Conservation (phyloP, 2,329 filamentous ascomycete species). For the Claviceps sp. region DNA sequence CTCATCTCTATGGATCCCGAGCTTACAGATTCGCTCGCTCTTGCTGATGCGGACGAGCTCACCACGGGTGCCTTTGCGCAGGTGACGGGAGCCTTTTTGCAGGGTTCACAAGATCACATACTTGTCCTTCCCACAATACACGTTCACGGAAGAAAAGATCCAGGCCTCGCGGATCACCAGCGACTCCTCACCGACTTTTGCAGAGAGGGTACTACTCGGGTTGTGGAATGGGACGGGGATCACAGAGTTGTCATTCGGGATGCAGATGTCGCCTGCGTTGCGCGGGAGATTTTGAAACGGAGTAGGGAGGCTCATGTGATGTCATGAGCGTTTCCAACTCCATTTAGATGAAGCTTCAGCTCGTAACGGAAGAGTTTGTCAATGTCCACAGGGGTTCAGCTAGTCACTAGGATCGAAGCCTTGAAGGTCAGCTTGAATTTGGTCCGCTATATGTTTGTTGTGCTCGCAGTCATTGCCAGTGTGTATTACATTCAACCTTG, state of each 20-base stretch:
- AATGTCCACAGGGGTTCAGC: no score
- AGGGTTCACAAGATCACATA: background rate
- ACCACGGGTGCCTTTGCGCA: background rate
- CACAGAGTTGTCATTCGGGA: background rate
- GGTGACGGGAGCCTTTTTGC: background rate
- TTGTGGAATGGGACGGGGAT: background rate
- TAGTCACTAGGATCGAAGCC: no score
- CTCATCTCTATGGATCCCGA: conserved; percentile 6
- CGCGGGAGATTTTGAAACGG: background rate
- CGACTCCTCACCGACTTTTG: conserved; percentile 19
- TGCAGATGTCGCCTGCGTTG: background rate
- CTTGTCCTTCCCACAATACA: conserved; percentile 8
- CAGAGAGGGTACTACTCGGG: background rate
- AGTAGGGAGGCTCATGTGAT: background rate
- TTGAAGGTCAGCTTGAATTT: no score
- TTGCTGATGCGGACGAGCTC: background rate
- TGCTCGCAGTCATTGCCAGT: no score
- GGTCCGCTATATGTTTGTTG: no score
- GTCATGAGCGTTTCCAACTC: background rate
- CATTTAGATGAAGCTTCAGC: background rate
- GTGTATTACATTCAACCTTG: no score
- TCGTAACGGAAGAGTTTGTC: background rate
- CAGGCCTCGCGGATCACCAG: conserved; percentile 35
- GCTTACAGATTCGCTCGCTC: conserved; percentile 2
- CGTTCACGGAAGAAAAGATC: conserved; percentile 34